These are phyloP conservation scores for Raffaelea deltoideospora DNA, from an alignment of 2,329 filamentous ascomycete genomes.

Conservation along the genomic window DNA sequence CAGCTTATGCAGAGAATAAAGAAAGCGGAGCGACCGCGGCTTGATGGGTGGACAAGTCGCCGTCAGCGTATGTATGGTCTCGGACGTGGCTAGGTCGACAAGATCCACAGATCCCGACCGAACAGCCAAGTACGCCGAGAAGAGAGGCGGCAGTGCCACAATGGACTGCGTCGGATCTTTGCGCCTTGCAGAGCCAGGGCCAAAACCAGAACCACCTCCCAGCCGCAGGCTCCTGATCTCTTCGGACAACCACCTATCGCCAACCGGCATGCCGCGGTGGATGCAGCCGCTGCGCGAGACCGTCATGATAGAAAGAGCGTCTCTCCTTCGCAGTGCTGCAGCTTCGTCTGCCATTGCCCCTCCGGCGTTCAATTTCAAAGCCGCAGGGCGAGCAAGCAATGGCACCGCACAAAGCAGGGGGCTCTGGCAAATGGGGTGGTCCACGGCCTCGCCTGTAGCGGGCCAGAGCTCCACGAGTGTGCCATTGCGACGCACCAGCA, in stretches of 20 bases:
- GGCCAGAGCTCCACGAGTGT: conserved; percentile 42
- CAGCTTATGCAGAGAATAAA: conserved; percentile 35
- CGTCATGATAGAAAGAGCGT: conserved; percentile 25
- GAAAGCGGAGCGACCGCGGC: conserved; percentile 42
- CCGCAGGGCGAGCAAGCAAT: too few relatives aligned
- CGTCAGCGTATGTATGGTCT: conserved; percentile 44
- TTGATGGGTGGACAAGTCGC: conserved; percentile 37
- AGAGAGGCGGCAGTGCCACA: conserved; percentile 38
- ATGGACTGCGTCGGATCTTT: conserved; percentile 37
- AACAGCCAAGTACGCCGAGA: conserved; percentile 46
- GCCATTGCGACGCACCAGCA: conserved; percentile 51
- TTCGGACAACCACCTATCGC: conserved; percentile 32
- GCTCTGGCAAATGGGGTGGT: conserved; percentile 35
- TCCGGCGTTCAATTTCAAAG: too few relatives aligned
- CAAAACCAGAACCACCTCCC: too few relatives aligned
- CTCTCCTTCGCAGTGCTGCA: too few relatives aligned
- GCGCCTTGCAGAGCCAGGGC: too few relatives aligned
- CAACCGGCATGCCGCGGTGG: conserved; percentile 27
- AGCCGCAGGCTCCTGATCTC: conserved; percentile 25
- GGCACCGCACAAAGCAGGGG: conserved; percentile 34
- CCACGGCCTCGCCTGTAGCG: conserved; percentile 24
- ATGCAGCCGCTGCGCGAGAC: conserved; percentile 35
- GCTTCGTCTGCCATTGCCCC: too few relatives aligned
- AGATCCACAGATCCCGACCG: conserved; percentile 40
- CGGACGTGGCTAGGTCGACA: conserved; percentile 42